Percentiles rank a stretch among this genome's conserved stretches.
These are phyloP conservation scores for Nitzschia sp. DNA, from an alignment of 108 stramenopile genomes.

Conservation along the genomic window DNA sequence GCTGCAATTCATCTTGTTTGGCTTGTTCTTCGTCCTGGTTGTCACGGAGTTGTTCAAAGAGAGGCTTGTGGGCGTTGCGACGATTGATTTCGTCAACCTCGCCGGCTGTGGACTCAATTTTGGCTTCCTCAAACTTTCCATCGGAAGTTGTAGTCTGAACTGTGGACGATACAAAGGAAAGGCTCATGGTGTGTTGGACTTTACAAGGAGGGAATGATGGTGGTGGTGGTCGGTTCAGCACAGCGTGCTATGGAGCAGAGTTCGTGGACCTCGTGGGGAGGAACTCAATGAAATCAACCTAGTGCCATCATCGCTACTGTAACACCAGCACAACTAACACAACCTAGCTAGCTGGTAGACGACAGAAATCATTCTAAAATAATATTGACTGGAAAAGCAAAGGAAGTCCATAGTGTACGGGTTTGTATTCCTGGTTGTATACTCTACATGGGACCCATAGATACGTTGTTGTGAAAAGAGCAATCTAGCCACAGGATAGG, in stretches of 20 bases:
- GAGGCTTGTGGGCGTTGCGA: slow-evolving; percentile 57
- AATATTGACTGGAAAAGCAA: no score
- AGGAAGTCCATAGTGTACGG: no score
- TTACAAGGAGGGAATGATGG: background rate
- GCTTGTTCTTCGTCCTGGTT: slow-evolving; percentile 76
- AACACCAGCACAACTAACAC: no score
- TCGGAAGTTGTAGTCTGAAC: slow-evolving; percentile 77
- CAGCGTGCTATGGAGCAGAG: no score
- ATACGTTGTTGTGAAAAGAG: background rate
- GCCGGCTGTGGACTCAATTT: slow-evolving; percentile 44
- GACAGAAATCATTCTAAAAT: no score
- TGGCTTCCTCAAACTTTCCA: slow-evolving; percentile 74
- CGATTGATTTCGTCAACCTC: slow-evolving; percentile 44
- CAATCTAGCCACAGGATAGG: background rate
- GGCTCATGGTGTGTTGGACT: slow-evolving; percentile 54
- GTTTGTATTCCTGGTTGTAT: no score
- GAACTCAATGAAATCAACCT: no score
- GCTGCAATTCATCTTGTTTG: slow-evolving; percentile 60
- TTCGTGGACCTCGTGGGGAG: no score
- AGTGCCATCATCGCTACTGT: no score
- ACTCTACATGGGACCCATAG: background rate
- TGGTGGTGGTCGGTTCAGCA: no score
- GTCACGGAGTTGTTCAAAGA: slow-evolving; percentile 83
- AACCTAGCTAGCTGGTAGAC: no score
- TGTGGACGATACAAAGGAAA: slow-evolving; percentile 83